Evolutionary conservation across 768 basidiomycete species (phyloP).

Genomic region (Boletales sp.): DNA sequence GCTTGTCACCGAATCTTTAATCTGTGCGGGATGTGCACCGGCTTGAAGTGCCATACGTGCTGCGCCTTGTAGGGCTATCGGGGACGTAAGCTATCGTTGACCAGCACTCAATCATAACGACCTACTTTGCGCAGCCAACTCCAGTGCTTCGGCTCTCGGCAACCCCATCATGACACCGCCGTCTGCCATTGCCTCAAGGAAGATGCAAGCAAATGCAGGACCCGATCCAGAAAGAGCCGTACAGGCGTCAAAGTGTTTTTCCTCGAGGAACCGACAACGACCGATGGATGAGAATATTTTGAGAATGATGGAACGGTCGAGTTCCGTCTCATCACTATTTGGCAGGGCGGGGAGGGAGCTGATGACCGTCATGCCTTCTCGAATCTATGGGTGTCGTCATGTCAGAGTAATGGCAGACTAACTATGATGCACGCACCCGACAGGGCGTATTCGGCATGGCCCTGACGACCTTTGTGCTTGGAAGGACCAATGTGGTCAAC

Average conservation of each 20-base stretch:
- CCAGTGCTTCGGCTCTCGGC: conserved; percentile 88
- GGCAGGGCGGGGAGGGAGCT: conserved; percentile 59
- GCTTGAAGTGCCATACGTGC: conserved; percentile 92
- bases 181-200: conserved; percentile 98
- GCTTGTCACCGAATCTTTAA: conserved; percentile 98
- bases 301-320: conserved; percentile 70
- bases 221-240: conserved; percentile 96
- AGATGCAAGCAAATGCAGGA: conserved; percentile 94
- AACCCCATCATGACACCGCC: conserved; percentile 99
- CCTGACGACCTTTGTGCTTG: conserved; percentile 82
- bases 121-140: conserved; percentile 93
- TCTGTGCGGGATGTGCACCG: conserved; percentile 89
- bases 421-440: conserved; percentile 53
- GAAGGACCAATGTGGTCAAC: conserved; percentile 67
- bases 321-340: conserved; percentile 41
- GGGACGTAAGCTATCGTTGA: neutral
- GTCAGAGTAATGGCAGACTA: neutral
- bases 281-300: conserved; percentile 98
- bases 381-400: conserved; percentile 57
- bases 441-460: conserved; percentile 99
- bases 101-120: conserved; percentile 2
- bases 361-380: conserved; percentile 98
- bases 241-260: conserved; percentile 98
- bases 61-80: conserved; percentile 86
- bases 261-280: conserved; percentile 91